Evolutionary conservation across 768 basidiomycete genomes (phyloP), one percentile per base, ranked within the genome.

Genomic region (Psilocybe tampanensis): DNA sequence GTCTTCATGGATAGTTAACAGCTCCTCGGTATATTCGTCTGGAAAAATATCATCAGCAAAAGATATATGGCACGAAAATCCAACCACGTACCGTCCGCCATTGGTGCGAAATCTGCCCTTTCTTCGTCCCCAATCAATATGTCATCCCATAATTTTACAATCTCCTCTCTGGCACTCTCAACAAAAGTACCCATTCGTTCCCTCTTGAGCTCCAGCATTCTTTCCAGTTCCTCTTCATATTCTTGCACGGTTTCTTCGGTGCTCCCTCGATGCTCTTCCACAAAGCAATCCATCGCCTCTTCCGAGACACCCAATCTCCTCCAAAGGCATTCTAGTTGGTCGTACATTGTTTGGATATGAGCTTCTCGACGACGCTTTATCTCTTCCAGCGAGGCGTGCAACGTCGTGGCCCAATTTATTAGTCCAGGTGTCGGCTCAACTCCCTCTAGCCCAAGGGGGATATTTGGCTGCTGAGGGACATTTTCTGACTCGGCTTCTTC

Each of bases 281-380:
- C 90, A 66, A 99, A 99, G n/a, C 81, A 84, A 64, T 98, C 94
- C 84, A 95, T 94, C 44, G 88, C 89, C 0, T 71, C 73, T 47
- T 95, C 91, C 0, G 80, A 70, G 4, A 96, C 86, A 13, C 93
- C 95, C 56, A 98, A 79, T 54, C 95, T 76, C 56, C 81, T 81
- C 96, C 96, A 99, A 2, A 98, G 80, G 0, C 86, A 86, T 68
- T 96, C 95, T 1, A 99, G 81, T 60, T 94, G 86, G 70, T 98
- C 94, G 66, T 95, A 99, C 79, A 98, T 89, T 0, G 87, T 82
- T 69, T 99, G 96, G 26, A 99, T 98, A 61, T 88, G 86, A 1
- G 83, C 74, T 65, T 96, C 94, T 12, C 95, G 81, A 26, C 81
- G 75, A 34, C 81, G 80, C 72, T 94, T 94, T 49, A 86, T 77